Evolutionary conservation across 2,329 filamentous ascomycete genomes (phyloP), one percentile per base, ranked within the genome.

Genomic region (Sporothrix sp.): DNA sequence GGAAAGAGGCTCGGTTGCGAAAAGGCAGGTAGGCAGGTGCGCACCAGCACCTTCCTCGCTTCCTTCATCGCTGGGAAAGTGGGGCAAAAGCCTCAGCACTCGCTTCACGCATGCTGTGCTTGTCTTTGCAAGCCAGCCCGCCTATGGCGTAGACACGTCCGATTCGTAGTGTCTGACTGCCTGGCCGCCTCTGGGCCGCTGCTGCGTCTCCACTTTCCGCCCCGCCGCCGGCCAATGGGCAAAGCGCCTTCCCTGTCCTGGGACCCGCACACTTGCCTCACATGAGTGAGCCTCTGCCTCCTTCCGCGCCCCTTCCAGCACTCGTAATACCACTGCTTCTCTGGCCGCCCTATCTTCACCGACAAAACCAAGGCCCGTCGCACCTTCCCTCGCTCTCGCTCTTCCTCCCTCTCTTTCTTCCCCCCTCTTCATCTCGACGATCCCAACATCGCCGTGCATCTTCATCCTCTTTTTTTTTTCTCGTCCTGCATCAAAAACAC

Each of bases 311-410:
- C 42, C 28, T 47, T 43, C 45, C 46, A n/a, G 21, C 21, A 21
- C 20, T 27, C 18, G 38, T 25, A 2, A 16, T 36, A 10, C 16
- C 45, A 21, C 28, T 36, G n/a, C 48, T 23, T n/a, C 28, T 28
- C 16, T 18, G 23, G 40, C 49, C 38, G 4, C n/a, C 35, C 32
- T 20, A 14, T 42, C 33, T 44, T 53, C 33, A 42, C 50, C 48
- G 48, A 50, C 48, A 51, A 51, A 51, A 51, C 49, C 20, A 48
- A 6, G 23, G 30, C 39, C 48, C n/a, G 38, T 44, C 54, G 52
- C 46, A 44, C 28, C 27, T 48, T 40, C 27, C 37, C 11, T 33
- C 38, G n/a, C 42, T 27, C 21, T 47, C 21, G 36, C 52, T 51
- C 32, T 42, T 42, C 36, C 23, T 20, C 38, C 43, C 21, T 36